A percentile compares a stretch with the other conserved stretches of the same genome.
phyloP scores from a whole-genome alignment of 306 rosid species.

The Begonia fuchsioides region DNA sequence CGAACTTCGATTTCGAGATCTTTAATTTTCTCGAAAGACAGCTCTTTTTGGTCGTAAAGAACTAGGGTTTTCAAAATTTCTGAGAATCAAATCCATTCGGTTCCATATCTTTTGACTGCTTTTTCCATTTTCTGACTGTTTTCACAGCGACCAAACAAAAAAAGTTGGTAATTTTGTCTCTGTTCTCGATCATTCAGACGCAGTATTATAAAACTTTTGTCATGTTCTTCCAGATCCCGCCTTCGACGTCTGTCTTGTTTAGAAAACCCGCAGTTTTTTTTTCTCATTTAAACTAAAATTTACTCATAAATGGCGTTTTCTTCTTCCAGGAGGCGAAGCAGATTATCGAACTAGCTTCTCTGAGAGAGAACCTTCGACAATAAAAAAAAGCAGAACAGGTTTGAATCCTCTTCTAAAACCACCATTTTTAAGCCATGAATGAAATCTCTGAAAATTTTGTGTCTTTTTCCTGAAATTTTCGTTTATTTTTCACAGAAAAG shows the following conservation, averaged over 20 bases:
- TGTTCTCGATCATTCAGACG: neutral
- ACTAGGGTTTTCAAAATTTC: no score
- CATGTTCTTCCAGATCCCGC: neutral
- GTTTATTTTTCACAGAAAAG: slow-evolving; percentile 46
- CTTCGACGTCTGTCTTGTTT: neutral
- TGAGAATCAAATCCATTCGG: no score
- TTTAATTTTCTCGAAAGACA: no score
- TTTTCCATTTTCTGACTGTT: neutral
- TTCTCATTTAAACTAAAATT: no score
- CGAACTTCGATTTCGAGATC: no score
- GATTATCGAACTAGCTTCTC: slow-evolving; percentile 83
- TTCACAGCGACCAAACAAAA: neutral
- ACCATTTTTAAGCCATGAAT: no score
- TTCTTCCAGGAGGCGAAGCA: slow-evolving; percentile 55
- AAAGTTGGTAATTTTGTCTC: neutral
- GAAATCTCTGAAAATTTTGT: no score
- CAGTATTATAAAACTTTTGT: no score
- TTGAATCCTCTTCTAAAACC: slow-evolving; percentile 1
- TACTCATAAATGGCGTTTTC: slow-evolving; percentile 13
- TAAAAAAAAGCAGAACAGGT: slow-evolving; percentile 98
- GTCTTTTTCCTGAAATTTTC: no score
- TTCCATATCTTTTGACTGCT: no score
- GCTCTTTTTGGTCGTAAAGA: no score
- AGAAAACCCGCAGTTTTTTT: neutral
- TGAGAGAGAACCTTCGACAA: slow-evolving; percentile 86